These are phyloP conservation scores for Corylus heterophylla DNA, from an alignment of 306 rosid genomes.

Conservation along the genomic window DNA sequence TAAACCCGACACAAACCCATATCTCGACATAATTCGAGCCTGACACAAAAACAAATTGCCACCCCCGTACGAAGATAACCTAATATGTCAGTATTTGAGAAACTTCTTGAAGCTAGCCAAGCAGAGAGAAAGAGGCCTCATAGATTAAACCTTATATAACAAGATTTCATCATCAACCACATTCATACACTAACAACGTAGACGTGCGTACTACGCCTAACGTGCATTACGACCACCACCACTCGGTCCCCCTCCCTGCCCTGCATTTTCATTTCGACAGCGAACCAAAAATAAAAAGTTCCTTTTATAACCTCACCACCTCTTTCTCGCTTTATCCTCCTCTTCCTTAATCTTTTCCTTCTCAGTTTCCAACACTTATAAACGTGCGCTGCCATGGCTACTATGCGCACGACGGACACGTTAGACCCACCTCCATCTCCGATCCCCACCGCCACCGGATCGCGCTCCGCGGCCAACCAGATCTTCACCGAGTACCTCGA, in stretches of 20 bases:
- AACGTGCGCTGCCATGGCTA: constrained; percentile 30
- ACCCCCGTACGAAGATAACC: too few species aligned
- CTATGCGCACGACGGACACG: constrained; percentile 26
- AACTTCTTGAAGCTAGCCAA: too few species aligned
- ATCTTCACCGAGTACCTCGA: constrained; percentile 57
- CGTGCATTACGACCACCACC: constrained; percentile 26
- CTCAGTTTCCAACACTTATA: neutral
- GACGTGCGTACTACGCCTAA: constrained; percentile 43
- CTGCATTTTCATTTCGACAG: constrained; percentile 13
- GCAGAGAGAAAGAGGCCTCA: too few species aligned
- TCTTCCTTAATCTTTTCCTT: neutral
- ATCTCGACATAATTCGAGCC: too few species aligned
- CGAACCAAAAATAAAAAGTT: neutral
- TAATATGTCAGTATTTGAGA: too few species aligned
- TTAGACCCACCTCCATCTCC: constrained; percentile 69
- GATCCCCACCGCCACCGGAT: constrained; percentile 70
- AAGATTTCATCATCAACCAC: neutral
- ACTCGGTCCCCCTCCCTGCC: constrained; percentile 15
- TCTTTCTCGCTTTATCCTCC: neutral
- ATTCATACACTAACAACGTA: constrained; percentile 21
- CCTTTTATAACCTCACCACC: neutral
- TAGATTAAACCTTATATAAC: neutral
- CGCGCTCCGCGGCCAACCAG: constrained; percentile 65
- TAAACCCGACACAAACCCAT: too few species aligned
- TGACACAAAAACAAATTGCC: too few species aligned